Base-by-base conservation (phyloP, 495 filamentous ascomycete species). In the Acidiella bohemica region DNA sequence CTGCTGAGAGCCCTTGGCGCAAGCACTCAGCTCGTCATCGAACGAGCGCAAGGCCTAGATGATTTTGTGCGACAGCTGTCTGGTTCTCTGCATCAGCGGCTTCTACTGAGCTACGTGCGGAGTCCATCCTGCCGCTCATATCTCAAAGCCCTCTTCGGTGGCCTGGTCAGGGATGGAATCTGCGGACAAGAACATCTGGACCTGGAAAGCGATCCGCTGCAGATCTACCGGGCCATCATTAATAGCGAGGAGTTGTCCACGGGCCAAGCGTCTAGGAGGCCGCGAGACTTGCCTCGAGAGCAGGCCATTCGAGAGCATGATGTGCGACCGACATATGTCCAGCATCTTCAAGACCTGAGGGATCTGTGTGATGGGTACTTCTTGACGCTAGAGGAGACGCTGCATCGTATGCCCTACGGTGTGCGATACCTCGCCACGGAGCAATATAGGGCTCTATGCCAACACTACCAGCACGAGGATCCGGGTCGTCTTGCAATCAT, bases 181-280 rank as follows among this genome's bases (percentile, higher is more conserved):
- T 78, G 95, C 32, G 88, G 93, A 22, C 92, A 94, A 46, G 78
- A 82, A 5, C 78, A 79, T 7, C 67, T 96, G 36, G 87, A 96
- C 50, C 68, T 99, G 12, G 90, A 99, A 59, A 94, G 88, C 53
- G 90, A 99, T 55, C 90, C 90, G 0, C 80, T 96, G 67, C 88
- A 95, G 50, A 99, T 99, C 36, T 95, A 99, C 61, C 74, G 84
- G 18, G 87, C 85, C 10, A 74, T 80, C 9, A 86, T 96, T 60
- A 94, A 93, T 58, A 90, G 96, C 51, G 90, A 99, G 59, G 87
- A 99, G 58, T 74, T 99, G 25, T 78, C 81, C 5, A 96, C 90
- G 0, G 90, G 90, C 18, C 78, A 75, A 50, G 72, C 81, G 25
- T 93, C 85, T 57, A 70, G 67, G 25, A 72, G 88, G 35, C 76